Conservation (phyloP, 73 alveolate genomes). For the Tetrahymena malaccensis region DNA sequence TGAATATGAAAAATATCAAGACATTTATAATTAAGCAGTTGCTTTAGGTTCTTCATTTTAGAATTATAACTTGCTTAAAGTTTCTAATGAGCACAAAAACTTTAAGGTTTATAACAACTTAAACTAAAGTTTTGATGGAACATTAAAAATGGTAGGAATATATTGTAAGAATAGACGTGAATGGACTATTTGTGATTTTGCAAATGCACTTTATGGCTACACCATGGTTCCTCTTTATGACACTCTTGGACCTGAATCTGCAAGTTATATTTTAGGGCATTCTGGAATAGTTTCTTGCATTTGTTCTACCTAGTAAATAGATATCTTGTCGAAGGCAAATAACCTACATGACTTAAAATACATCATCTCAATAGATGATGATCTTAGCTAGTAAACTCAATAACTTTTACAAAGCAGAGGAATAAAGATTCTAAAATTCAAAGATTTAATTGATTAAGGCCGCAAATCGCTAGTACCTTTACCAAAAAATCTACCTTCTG, state of each 20-base stretch:
- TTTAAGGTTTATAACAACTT: no score
- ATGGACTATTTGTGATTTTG: conserved; percentile 61
- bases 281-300: conserved; percentile 54
- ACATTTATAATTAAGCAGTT: not conserved
- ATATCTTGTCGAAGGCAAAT: conserved; percentile 42
- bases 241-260: conserved; percentile 32
- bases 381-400: not conserved
- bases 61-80: not conserved
- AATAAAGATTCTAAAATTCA: not conserved
- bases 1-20: not conserved
- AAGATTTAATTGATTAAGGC: conserved; percentile 14
- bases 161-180: conserved; percentile 61
- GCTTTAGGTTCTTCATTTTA: not conserved
- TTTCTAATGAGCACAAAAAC: not conserved
- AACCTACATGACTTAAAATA: conserved; percentile 10
- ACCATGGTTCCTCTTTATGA: conserved; percentile 68
- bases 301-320: conserved; percentile 46
- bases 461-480: not conserved
- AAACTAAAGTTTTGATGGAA: not conserved
- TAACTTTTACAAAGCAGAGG: conserved; percentile 12
- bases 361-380: conserved; percentile 14
- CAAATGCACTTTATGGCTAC: conserved; percentile 23
- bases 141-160: conserved; percentile 39
- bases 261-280: conserved; percentile 59
- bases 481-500: not conserved